These are phyloP conservation scores for Sphaerulina vaccinii DNA, from an alignment of 2,329 filamentous ascomycete genomes.

Conservation along the genomic window DNA sequence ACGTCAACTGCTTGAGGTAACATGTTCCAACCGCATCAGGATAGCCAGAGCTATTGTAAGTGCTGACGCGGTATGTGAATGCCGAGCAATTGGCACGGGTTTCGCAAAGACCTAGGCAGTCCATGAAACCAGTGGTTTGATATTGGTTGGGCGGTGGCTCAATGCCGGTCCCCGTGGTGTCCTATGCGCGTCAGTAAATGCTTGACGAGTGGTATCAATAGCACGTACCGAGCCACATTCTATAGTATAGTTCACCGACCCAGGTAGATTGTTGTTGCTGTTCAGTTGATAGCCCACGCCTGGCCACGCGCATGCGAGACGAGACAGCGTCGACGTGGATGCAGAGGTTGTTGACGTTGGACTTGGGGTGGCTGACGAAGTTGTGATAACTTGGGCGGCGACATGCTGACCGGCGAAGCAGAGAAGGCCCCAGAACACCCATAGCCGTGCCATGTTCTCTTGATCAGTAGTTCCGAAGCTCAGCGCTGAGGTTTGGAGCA, in stretches of 20 bases:
- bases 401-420: background rate
- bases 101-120: background rate
- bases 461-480: too few species aligned
- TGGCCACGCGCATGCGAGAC: background rate
- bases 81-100: background rate
- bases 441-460: too few species aligned
- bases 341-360: background rate
- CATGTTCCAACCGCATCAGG: background rate
- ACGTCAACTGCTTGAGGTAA: slow-evolving; percentile 1
- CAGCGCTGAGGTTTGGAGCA: too few species aligned
- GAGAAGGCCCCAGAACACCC: background rate
- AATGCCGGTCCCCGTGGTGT: background rate
- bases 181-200: background rate
- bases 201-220: background rate
- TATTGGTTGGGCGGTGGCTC: background rate
- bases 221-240: slow-evolving; percentile 3
- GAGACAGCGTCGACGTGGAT: background rate
- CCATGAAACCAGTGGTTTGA: too few species aligned
- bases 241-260: slow-evolving; percentile 1
- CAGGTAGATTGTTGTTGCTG: background rate
- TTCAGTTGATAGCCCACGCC: background rate
- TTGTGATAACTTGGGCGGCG: background rate
- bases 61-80: background rate
- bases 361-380: background rate
- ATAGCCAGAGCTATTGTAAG: background rate